A percentile compares a stretch with the other conserved stretches of the same genome.
Conservation (phyloP, 495 filamentous ascomycete genomes). For the Lasiosphaeria miniovina region DNA sequence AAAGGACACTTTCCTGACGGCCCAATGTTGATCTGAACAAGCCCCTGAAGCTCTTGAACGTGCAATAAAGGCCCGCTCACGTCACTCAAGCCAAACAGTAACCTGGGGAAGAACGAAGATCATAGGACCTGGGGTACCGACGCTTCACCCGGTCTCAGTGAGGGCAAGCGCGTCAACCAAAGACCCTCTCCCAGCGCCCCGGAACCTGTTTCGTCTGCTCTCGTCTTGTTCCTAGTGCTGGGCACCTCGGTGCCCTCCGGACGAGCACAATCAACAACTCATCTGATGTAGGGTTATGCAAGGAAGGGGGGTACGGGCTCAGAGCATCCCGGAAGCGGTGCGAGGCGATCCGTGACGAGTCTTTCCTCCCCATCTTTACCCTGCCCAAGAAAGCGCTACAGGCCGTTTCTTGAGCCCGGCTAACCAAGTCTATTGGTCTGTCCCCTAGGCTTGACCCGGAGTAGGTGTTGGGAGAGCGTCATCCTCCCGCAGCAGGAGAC, state of each 20-base stretch:
- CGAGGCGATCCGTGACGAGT: constrained; percentile 13
- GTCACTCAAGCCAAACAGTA: too few relatives aligned
- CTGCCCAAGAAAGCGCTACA: constrained; percentile 1
- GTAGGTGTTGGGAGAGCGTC: background rate
- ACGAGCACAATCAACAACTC: background rate
- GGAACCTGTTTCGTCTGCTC: background rate
- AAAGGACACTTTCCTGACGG: background rate
- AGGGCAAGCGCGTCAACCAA: too few relatives aligned
- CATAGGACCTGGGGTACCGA: too few relatives aligned
- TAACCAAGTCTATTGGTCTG: background rate
- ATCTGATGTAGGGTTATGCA: background rate
- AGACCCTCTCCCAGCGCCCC: background rate
- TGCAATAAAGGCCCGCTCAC: too few relatives aligned
- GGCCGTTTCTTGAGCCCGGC: background rate
- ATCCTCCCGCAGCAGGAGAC: background rate
- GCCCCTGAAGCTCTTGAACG: too few relatives aligned
- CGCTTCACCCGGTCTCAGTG: too few relatives aligned
- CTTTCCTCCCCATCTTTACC: background rate
- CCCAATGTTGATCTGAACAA: background rate
- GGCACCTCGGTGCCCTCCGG: background rate
- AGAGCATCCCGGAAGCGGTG: constrained; percentile 6
- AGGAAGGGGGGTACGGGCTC: background rate
- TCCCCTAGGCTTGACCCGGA: background rate
- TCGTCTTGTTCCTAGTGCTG: background rate
- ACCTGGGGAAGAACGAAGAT: too few relatives aligned